Evolutionary conservation across 495 filamentous ascomycete genomes (phyloP), one percentile per base, ranked within the genome.

Genomic region (Aspergillus sclerotiicarbonarius): DNA sequence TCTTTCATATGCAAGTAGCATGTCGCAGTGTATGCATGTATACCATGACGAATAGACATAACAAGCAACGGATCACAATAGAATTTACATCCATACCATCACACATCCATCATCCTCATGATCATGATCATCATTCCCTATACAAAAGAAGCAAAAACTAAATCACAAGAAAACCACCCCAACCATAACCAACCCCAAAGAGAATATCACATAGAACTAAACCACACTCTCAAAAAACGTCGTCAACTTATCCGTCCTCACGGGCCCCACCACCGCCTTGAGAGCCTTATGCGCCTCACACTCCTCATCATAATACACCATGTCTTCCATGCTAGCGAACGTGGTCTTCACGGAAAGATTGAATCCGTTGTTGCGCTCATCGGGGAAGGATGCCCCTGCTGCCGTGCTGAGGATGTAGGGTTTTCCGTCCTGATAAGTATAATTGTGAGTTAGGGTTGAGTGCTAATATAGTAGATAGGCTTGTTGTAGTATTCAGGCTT

Each of bases 281-380:
- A 90, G 70, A 46, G 66, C 73, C 54, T 71, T 71, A 58, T 90
- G 87, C 15, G 86, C 87, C 56, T 76, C 74, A 65, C 86, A 88
- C 57, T 82, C 77, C 6, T 56, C 65, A 69, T 91, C 87, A 62
- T 89, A 91, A 67, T 82, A 90, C 61, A 83, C 70, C 83, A 90
- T 84, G 69, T 90, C 88, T 9, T 85, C 87, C 52, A 85, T 48
- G 39, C 65, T 83, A 6, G 78, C 77, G 59, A 91, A 90, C 43
- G 77, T 78, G 51, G 77, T 80, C 63, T 82, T 78, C 12, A 81
- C 79, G 8, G 80, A 76, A 39, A 90, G 54, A 6, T 81, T 90
- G 72, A 73, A 89, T n/a, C 86, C 88, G 62, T 84, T 75, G 60
- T 78, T 80, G 5, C 84, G 80, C 3, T 78, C 73, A 62, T 89